These are phyloP conservation scores for Xylaria sp. DNA, from an alignment of 2,329 filamentous ascomycete species.

Conservation along the genomic window DNA sequence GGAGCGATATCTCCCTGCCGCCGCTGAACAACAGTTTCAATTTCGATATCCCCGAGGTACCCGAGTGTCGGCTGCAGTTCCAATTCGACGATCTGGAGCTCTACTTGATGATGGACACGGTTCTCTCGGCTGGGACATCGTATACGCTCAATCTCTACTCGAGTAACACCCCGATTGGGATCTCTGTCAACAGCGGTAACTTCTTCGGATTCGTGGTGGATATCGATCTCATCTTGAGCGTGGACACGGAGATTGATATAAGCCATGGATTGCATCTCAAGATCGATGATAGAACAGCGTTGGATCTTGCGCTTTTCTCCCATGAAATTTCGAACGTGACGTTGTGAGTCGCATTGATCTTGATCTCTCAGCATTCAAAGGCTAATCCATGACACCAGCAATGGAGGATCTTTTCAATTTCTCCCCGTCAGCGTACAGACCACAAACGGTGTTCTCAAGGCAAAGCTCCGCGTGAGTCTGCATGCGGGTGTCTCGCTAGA, in stretches of 20 bases:
- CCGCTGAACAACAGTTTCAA: conserved; percentile 40
- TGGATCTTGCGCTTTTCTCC: conserved; percentile 48
- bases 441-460: conserved; percentile 39
- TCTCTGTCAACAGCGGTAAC: conserved; percentile 36
- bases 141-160: conserved; percentile 47
- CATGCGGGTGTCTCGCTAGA: conserved; percentile 38
- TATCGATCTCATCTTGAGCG: conserved; percentile 48
- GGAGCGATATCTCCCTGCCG: conserved; percentile 31
- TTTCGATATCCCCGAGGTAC: conserved; percentile 40
- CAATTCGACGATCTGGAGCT: conserved; percentile 48
- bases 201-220: conserved; percentile 44
- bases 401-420: conserved; percentile 51
- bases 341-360: conserved; percentile 39
- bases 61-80: conserved; percentile 40
- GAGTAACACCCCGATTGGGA: conserved; percentile 40
- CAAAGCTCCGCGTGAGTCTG: conserved; percentile 43
- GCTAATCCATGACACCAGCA: conserved; percentile 30
- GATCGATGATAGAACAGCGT: conserved; percentile 44
- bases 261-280: conserved; percentile 51
- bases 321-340: conserved; percentile 42
- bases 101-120: conserved; percentile 44
- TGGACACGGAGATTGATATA: conserved; percentile 44
- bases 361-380: background rate
- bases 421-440: conserved; percentile 48
- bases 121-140: conserved; percentile 37